A percentile compares a stretch with the other conserved stretches of the same genome.
Conservation (phyloP, 441 rosid genomes). For the Manihot esculenta region DNA sequence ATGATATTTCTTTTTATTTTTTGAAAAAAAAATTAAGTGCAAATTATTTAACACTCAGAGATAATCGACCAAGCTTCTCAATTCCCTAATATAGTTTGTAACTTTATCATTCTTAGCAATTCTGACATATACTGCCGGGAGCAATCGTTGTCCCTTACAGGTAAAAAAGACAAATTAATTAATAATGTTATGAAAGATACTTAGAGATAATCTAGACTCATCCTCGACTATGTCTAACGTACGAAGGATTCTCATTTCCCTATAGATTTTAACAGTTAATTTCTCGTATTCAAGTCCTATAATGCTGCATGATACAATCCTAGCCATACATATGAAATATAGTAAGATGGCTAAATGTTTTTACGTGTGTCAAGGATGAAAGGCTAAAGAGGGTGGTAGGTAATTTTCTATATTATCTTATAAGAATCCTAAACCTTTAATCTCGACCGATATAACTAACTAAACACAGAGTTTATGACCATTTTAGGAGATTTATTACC, state of each 20-base stretch:
- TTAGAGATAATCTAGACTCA: constrained; percentile 14
- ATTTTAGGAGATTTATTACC: constrained; percentile 19
- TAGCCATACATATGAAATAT: too few species aligned
- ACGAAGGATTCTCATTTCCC: neutral
- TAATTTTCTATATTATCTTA: constrained; percentile 29
- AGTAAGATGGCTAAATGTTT: too few species aligned
- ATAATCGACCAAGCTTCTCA: neutral
- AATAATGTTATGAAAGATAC: neutral
- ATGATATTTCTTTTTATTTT: too few species aligned
- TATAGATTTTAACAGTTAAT: too few species aligned
- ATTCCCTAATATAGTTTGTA: neutral
- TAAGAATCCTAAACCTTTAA: constrained; percentile 32
- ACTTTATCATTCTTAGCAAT: too few species aligned
- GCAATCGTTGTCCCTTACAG: neutral
- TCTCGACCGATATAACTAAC: constrained; percentile 39
- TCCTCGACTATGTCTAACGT: constrained; percentile 16
- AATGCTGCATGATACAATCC: neutral
- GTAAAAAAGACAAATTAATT: constrained; percentile 10
- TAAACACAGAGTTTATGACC: constrained; percentile 27
- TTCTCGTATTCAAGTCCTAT: constrained; percentile 4
- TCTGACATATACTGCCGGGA: neutral
- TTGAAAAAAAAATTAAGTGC: too few species aligned
- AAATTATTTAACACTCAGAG: neutral
- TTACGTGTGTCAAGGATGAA: too few species aligned
- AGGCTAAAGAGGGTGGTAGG: constrained; percentile 42